Evolutionary conservation across 805 yeast genomes (phyloP), one percentile per base, ranked within the genome.

Genomic region (Sugiyamaella floridensis): DNA sequence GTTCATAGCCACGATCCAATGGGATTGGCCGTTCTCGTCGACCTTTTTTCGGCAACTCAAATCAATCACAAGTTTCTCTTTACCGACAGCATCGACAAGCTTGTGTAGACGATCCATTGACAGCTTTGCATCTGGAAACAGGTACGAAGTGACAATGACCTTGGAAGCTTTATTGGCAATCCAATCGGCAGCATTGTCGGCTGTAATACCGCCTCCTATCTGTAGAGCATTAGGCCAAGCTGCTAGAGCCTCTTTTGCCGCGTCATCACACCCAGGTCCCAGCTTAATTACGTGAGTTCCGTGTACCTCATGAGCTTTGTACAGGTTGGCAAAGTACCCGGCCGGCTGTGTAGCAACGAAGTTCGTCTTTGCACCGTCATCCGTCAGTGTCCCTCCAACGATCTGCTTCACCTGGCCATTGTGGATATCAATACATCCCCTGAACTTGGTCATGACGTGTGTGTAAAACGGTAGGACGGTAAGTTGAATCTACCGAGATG

Each of bases 1-100:
- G 70, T 93, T 90, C 82, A 89, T 93, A 1, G 98, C 97, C n/a
- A 93, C 99, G 37, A 85, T 77, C 99, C 99, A 93, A 45, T 73
- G 67, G 22, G 41, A 12, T 15, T 16, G 15, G n/a, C 44, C 48
- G 19, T 32, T 26, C 15, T 55, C 63, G 49, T 63, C 56, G n/a
- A 70, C 61, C n/a, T 61, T 64, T 15, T 71, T 68, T 55, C 95
- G 77, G 67, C 98, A 92, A 66, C 96, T 88, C 62, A 93, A 75
- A 67, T 93, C 99, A 43, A 93, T 83, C 8, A 93, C 90, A n/a
- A 93, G 69, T 2, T 74, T 73, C 14, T 72, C 68, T 50, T 76
- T 79, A 0, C 96, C 96, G 16, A 92, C 83, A 18, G 75, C 56
- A 0, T 62, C 48, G 14, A 77, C 77, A 15, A 93, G 63, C 12